Conservation (phyloP, 2,329 filamentous ascomycete genomes). For the Fusarium nisikadoi region DNA sequence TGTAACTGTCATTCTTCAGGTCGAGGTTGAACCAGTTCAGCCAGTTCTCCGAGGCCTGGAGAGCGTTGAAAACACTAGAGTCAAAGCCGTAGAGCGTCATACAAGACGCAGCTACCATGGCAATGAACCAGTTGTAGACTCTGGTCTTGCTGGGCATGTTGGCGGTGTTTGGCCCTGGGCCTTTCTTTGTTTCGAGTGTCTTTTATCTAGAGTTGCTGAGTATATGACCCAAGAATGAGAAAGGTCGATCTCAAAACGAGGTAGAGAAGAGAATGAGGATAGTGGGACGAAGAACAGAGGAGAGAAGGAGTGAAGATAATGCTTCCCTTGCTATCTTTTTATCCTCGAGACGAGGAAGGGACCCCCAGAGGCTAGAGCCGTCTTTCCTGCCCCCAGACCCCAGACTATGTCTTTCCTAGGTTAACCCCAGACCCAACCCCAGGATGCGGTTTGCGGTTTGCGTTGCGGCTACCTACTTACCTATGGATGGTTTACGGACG, state of each 20-base stretch:
- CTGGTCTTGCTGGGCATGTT: slow-evolving; percentile 52
- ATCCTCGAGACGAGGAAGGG: slow-evolving; percentile 23
- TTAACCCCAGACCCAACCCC: slow-evolving; percentile 29
- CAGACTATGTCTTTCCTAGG: slow-evolving; percentile 12
- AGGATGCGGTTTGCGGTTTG: slow-evolving; percentile 11
- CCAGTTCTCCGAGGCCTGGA: slow-evolving; percentile 76
- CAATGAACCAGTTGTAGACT: slow-evolving; percentile 63
- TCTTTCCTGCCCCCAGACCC: slow-evolving; percentile 30
- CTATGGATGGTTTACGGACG: slow-evolving; percentile 3
- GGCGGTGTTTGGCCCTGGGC: slow-evolving; percentile 29
- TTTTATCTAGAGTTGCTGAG: neutral
- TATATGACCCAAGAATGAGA: neutral
- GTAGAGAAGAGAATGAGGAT: slow-evolving; percentile 2
- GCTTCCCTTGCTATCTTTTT: slow-evolving; percentile 33
- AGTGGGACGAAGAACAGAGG: slow-evolving; percentile 8
- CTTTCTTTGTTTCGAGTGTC: neutral
- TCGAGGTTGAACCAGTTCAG: slow-evolving; percentile 68
- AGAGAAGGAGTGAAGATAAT: slow-evolving; percentile 5
- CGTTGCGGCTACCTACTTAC: neutral
- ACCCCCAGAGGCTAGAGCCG: slow-evolving; percentile 14
- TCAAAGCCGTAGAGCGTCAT: slow-evolving; percentile 83
- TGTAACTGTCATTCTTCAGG: slow-evolving; percentile 54
- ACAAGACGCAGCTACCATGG: slow-evolving; percentile 75
- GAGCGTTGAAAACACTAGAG: slow-evolving; percentile 78
- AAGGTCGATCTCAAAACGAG: neutral